These are phyloP conservation scores for Stachybotrys elegans DNA, from an alignment of 2,329 filamentous ascomycete genomes.

Conservation along the genomic window DNA sequence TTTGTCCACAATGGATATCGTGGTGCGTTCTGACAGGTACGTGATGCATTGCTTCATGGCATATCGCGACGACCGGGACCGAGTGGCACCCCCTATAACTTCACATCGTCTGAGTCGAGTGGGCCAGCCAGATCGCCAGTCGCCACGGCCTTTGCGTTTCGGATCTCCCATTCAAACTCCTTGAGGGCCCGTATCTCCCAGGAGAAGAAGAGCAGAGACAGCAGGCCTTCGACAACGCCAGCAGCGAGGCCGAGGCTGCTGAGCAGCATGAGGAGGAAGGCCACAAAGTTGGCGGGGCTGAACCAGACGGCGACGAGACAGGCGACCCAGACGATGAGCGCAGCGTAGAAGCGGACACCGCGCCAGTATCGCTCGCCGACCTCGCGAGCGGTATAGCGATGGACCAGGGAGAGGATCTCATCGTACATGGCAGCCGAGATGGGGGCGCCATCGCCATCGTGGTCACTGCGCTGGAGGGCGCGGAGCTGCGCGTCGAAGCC, in stretches of 20 bases:
- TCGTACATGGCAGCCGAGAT: constrained; percentile 36
- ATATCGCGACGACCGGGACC: no score
- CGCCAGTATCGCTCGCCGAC: constrained; percentile 66
- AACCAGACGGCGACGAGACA: constrained; percentile 86
- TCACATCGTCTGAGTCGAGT: constrained; percentile 13
- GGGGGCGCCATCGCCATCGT: constrained; percentile 11
- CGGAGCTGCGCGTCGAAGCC: constrained; percentile 28
- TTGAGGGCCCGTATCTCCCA: constrained; percentile 76
- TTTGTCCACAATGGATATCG: no score
- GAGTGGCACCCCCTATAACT: no score
- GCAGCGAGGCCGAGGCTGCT: constrained; percentile 72
- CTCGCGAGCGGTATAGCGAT: constrained; percentile 66
- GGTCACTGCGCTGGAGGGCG: constrained; percentile 13
- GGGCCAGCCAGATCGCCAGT: constrained; percentile 20
- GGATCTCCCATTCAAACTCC: constrained; percentile 93
- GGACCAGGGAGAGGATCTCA: constrained; percentile 66
- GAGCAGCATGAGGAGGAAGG: constrained; percentile 75
- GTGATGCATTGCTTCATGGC: no score
- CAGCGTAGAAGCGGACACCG: constrained; percentile 65
- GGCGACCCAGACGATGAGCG: constrained; percentile 62
- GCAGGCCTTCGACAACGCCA: constrained; percentile 77
- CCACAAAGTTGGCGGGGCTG: constrained; percentile 67
- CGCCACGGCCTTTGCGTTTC: constrained; percentile 53
- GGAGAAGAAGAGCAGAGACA: constrained; percentile 81
- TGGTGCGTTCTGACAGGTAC: no score